Evolutionary conservation across 306 rosid species (phyloP).

Genomic region (Vachellia pachyceras): DNA sequence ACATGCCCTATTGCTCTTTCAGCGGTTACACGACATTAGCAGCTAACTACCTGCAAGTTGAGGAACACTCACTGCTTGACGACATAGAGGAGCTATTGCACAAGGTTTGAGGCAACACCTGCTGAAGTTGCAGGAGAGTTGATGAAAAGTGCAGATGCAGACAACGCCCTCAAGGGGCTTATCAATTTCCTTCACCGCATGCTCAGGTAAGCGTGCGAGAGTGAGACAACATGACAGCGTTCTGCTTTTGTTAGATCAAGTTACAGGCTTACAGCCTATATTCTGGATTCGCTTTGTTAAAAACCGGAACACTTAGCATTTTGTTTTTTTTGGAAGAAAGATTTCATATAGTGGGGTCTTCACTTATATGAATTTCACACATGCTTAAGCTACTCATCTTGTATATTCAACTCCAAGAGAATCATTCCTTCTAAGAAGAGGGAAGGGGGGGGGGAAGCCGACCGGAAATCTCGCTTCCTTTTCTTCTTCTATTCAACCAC

Average conservation of each 20-base stretch:
- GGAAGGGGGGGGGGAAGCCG: too few relatives aligned
- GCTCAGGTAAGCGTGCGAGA: too few relatives aligned
- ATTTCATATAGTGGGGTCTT: too few relatives aligned
- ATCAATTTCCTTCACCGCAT: conserved; percentile 47
- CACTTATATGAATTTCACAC: too few relatives aligned
- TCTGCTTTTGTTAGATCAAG: too few relatives aligned
- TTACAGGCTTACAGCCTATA: too few relatives aligned
- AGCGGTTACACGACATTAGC: conserved; percentile 54
- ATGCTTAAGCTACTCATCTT: too few relatives aligned
- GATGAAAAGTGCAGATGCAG: conserved; percentile 49
- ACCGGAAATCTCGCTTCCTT: not conserved
- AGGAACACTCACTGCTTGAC: conserved; percentile 42
- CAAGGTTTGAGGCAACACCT: conserved; percentile 54
- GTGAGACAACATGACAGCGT: too few relatives aligned
- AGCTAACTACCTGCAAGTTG: conserved; percentile 51
- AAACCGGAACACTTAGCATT: too few relatives aligned
- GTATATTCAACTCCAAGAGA: not conserved
- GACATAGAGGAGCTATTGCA: conserved; percentile 42
- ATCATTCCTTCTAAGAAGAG: not conserved
- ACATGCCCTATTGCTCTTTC: conserved; percentile 55
- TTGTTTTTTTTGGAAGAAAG: too few relatives aligned
- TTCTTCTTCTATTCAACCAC: not conserved
- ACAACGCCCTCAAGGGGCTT: conserved; percentile 55
- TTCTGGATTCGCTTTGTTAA: too few relatives aligned
- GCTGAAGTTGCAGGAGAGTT: conserved; percentile 67